Evolutionary conservation across 2,329 filamentous ascomycete genomes (phyloP).

Genomic region (Fusarium chlamydosporum): DNA sequence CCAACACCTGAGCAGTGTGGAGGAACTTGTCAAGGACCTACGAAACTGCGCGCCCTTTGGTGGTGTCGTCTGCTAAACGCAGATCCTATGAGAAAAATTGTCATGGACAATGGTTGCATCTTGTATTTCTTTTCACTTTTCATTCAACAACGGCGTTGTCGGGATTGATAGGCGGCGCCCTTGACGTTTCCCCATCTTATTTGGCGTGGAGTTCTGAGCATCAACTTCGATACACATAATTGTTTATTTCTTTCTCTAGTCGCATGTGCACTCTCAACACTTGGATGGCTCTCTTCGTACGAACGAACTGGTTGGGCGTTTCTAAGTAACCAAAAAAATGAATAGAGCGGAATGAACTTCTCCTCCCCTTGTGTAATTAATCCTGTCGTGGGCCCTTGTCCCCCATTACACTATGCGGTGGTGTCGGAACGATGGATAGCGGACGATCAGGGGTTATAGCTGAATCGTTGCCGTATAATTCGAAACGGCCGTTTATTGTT

Average conservation of each 20-base stretch:
- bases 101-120: slow-evolving; percentile 9
- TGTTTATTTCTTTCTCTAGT: slow-evolving; percentile 38
- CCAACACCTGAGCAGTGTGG: slow-evolving; percentile 83
- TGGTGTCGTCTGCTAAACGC: slow-evolving; percentile 64
- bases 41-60: slow-evolving; percentile 83
- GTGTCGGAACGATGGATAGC: slow-evolving; percentile 47
- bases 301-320: slow-evolving; percentile 52
- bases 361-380: slow-evolving; percentile 29
- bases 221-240: slow-evolving; percentile 42
- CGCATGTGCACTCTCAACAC: slow-evolving; percentile 36
- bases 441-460: slow-evolving; percentile 31
- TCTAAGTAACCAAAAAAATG: slow-evolving; percentile 45
- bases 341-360: slow-evolving; percentile 26
- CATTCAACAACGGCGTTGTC: slow-evolving; percentile 34
- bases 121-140: slow-evolving; percentile 9
- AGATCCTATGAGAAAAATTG: not conserved
- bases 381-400: slow-evolving; percentile 23
- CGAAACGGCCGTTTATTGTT: slow-evolving; percentile 56
- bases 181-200: slow-evolving; percentile 30
- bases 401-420: slow-evolving; percentile 42
- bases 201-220: slow-evolving; percentile 49
- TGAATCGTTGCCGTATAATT: slow-evolving; percentile 61
- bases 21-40: slow-evolving; percentile 87
- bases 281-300: slow-evolving; percentile 46
- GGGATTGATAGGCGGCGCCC: slow-evolving; percentile 31